Evolutionary conservation across 2,329 filamentous ascomycete genomes (phyloP), one percentile per base, ranked within the genome.

Genomic region (Pseudocercospora fijiensis): DNA sequence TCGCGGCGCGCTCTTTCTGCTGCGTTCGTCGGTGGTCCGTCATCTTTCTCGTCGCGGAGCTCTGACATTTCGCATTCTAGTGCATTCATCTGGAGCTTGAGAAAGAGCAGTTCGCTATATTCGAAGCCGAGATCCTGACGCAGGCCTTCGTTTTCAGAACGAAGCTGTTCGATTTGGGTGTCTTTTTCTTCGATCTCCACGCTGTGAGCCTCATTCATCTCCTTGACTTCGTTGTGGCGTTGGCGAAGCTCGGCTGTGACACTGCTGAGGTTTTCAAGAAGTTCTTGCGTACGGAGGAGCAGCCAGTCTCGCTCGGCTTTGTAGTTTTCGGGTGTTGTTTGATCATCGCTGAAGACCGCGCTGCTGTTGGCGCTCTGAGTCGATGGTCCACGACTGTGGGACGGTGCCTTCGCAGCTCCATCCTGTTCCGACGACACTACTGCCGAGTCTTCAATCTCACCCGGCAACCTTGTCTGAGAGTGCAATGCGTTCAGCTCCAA

Each of bases 11-110:
- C 52, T 13, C 45, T 52, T 52, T 60, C 47, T 30, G 58, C 37
- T 52, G 51, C 61, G 18, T 58, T 53, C 24, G 52, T 47, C 51
- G 61, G 59, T 20, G 62, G 64, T n/a, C 62, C 60, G n/a, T 65
- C 63, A 26, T 57, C 58, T 13, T 61, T 67, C 27, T 65, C 61
- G 51, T 63, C 63, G 18, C 61, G 61, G 30, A 69, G 62, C 37
- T 68, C 67, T 26, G 69, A 70, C 8, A 74, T 70, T 53, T 76
- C 74, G 1, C 74, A 67, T 57, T 78, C 76, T 20, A 79, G 58
- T 4, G 73, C 72, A 65, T 76, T 75, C 55, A 79, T 69, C 64
- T 78, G 77, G 30, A 78, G 64, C 68, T 77, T 76, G 49, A 79
- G 65, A 58, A 75, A 78, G 41, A 79, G 70, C 20, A 79, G 69